Percentiles rank a stretch among this genome's conserved stretches.
Conservation (phyloP, 306 rosid genomes). For the Mimosa bimucronata region DNA sequence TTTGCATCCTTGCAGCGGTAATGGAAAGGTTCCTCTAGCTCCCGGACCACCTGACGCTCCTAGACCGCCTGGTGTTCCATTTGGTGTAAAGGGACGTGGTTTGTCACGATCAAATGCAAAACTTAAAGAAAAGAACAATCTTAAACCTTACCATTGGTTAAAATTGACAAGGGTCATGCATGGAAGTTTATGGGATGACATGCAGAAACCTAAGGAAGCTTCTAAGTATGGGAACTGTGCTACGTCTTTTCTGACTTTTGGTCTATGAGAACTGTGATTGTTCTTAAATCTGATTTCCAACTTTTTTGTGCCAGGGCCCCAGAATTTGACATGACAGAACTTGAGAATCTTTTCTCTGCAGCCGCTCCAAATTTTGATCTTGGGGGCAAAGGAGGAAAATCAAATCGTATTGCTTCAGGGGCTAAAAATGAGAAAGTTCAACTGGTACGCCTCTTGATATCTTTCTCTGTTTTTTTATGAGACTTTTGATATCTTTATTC, state of each 20-base stretch:
- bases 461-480: no score
- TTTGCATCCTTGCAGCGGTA: conserved; percentile 35
- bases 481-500: conserved; percentile 9
- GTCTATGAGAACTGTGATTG: conserved; percentile 15
- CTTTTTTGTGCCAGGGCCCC: conserved; percentile 75
- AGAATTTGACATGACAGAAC: conserved; percentile 96
- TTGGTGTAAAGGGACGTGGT: conserved; percentile 74
- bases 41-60: conserved; percentile 82
- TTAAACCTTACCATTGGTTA: conserved; percentile 98
- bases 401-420: conserved; percentile 54
- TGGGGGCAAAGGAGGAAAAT: conserved; percentile 56
- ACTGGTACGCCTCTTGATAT: conserved; percentile 57
- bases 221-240: conserved; percentile 60
- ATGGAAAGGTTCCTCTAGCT: conserved; percentile 58
- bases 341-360: conserved; percentile 89
- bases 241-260: conserved; percentile 35
- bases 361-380: conserved; percentile 60
- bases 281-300: conserved; percentile 23
- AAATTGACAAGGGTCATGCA: conserved; percentile 93
- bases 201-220: conserved; percentile 80
- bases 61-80: conserved; percentile 57
- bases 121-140: conserved; percentile 61
- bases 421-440: conserved; percentile 86
- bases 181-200: conserved; percentile 98
- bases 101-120: conserved; percentile 54